These are phyloP conservation scores for Pichia sp. DNA, from an alignment of 1,139 yeast species.

Conservation along the genomic window DNA sequence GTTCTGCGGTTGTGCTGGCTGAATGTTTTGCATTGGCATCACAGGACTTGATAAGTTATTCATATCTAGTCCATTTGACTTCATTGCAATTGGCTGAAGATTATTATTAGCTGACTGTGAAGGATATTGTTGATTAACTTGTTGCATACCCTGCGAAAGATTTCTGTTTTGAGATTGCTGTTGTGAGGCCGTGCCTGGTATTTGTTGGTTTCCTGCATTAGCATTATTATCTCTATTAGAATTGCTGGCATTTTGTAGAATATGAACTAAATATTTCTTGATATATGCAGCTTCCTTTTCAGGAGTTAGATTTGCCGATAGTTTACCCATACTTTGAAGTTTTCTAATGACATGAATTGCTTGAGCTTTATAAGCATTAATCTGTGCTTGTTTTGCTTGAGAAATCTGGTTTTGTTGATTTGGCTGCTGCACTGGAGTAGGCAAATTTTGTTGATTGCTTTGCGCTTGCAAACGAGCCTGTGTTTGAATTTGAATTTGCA, in stretches of 20 bases:
- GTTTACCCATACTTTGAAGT: constrained; percentile 27
- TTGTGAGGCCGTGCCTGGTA: constrained; percentile 4
- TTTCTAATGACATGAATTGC: constrained; percentile 29
- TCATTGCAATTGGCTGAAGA: not conserved
- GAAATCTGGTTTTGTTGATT: constrained; percentile 9
- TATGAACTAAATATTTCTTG: constrained; percentile 27
- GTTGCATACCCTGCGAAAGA: not conserved
- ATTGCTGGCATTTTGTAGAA: constrained; percentile 15
- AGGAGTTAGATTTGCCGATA: constrained; percentile 26
- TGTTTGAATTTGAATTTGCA: constrained; percentile 11
- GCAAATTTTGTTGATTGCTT: not conserved
- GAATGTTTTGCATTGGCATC: constrained; percentile 5
- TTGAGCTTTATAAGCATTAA: constrained; percentile 28
- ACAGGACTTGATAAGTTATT: constrained; percentile 6
- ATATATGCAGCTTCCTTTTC: constrained; percentile 34
- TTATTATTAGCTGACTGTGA: not conserved
- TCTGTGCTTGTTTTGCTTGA: constrained; percentile 17
- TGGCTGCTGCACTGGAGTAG: not conserved
- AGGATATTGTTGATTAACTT: constrained; percentile 7
- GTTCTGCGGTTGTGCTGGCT: not conserved
- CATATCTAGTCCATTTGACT: constrained; percentile 1
- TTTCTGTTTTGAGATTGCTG: not conserved
- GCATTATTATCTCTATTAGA: constrained; percentile 7
- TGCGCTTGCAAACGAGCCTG: not conserved
- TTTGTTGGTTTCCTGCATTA: constrained; percentile 15